Evolutionary conservation across 495 filamentous ascomycete genomes (phyloP), one percentile per base, ranked within the genome.

Genomic region (Sordaria brevicollis): DNA sequence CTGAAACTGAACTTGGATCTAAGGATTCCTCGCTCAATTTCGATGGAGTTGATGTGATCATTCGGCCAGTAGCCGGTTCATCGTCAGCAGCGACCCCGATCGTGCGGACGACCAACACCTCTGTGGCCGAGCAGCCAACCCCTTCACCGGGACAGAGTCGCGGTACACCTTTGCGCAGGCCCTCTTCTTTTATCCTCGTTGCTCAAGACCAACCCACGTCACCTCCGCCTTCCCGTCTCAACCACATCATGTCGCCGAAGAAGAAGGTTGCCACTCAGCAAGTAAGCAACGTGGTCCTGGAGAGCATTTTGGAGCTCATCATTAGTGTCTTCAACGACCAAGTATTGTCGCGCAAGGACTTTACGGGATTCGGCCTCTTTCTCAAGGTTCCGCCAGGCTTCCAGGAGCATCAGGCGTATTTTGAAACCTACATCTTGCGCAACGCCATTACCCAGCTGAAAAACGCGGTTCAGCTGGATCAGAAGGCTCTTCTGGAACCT

Each of bases 331-430:
- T 97, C 75, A 80, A 89, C 49, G 93, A 96, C 75, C 91, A 97
- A 71, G 78, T 98, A 1, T 83, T 96, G 43, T 84, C 86, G 37
- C 88, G 91, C 36, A 94, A 96, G 77, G 93, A 99, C 34, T 99
- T 97, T 74, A 84, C 91, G 3, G 94, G 96, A 3, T 90, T 99
- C 67, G 92, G 92, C 0, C 80, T 98, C 34, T 95, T 92, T 74
- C 80, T 92, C n/a, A 96, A 95, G 76, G 88, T 93, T 2, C 95
- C 95, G 3, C 91, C 95, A 5, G 93, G 94, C 2, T 96, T 94
- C 75, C 86, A 93, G 74, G 94, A 97, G 74, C 92, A 97, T 72
- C 93, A 97, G 72, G 93, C 93, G 5, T 94, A 92, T 76, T 97
- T 98, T 74, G 92, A 94, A 77, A 96, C 96, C 0, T 97, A 94